phyloP scores from a whole-genome alignment of 805 yeast species.

The Metschnikowia drakensbergensis region DNA sequence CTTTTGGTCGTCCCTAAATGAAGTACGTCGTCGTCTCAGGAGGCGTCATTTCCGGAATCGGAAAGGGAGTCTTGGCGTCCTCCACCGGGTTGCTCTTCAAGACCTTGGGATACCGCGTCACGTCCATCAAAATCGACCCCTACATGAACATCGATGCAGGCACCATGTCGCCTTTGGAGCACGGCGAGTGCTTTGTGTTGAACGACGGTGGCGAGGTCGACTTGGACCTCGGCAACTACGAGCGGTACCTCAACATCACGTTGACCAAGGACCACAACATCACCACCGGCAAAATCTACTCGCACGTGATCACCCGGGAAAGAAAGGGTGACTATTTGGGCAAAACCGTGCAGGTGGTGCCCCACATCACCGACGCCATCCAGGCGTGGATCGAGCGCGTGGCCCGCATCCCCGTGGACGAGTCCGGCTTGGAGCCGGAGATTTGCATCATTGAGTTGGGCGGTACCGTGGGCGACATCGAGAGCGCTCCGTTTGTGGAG shows the following conservation, averaged over 20 bases:
- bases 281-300: constrained; percentile 96
- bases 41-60: constrained; percentile 99
- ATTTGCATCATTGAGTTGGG: constrained; percentile 97
- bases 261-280: constrained; percentile 92
- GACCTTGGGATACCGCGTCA: constrained; percentile 90
- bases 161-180: constrained; percentile 98
- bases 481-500: constrained; percentile 97
- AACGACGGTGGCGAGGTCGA: constrained; percentile 99
- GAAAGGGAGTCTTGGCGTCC: constrained; percentile 97
- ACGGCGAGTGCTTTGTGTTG: constrained; percentile 96
- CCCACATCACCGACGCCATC: constrained; percentile 94
- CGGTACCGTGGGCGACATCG: constrained; percentile 99
- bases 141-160: constrained; percentile 99
- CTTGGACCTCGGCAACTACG: constrained; percentile 96
- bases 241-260: constrained; percentile 91
- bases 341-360: constrained; percentile 99
- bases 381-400: constrained; percentile 98
- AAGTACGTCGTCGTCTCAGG: constrained; percentile 99
- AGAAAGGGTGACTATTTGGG: constrained; percentile 97
- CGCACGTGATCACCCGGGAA: constrained; percentile 89
- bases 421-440: constrained; percentile 84
- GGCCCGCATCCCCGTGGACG: constrained; percentile 86
- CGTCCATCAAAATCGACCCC: constrained; percentile 97
- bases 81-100: constrained; percentile 94
- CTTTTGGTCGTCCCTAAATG: constrained; percentile 42